Percentiles rank a stretch among this genome's conserved stretches.
Conservation (phyloP, 2,329 filamentous ascomycete genomes). For the Tolypocladium tundrense region DNA sequence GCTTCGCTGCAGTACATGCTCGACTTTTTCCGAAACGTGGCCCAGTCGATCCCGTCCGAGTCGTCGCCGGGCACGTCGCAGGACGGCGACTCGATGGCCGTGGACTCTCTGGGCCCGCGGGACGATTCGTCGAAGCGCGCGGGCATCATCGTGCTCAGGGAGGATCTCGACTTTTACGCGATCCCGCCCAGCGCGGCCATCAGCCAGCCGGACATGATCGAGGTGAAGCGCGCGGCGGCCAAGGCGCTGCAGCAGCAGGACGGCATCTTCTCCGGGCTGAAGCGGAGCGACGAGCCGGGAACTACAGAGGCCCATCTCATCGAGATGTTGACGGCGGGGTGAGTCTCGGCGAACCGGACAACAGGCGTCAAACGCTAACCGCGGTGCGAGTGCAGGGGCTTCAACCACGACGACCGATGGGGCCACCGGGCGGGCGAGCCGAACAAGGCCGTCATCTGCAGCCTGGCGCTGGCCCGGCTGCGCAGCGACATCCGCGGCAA, state of each 20-base stretch:
- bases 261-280: conserved; percentile 90
- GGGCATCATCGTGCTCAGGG: conserved; percentile 91
- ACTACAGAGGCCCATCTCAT: conserved; percentile 98
- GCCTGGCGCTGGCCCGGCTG: conserved; percentile 81
- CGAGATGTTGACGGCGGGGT: conserved; percentile 98
- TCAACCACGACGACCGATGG: conserved; percentile 92
- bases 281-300: conserved; percentile 89
- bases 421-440: conserved; percentile 95
- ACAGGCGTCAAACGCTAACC: neutral
- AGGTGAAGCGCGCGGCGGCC: conserved; percentile 87
- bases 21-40: conserved; percentile 93
- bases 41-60: conserved; percentile 83
- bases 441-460: conserved; percentile 97
- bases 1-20: conserved; percentile 97
- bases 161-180: conserved; percentile 95
- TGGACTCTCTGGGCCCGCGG: conserved; percentile 60
- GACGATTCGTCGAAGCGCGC: conserved; percentile 82
- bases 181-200: conserved; percentile 85
- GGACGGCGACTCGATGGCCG: conserved; percentile 51
- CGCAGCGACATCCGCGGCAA: conserved; percentile 85
- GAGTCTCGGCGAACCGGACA: conserved; percentile 24
- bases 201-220: conserved; percentile 81
- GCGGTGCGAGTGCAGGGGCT: conserved; percentile 52
- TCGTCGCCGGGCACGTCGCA: conserved; percentile 55
- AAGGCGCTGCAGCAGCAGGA: conserved; percentile 78